Evolutionary conservation across 495 filamentous ascomycete genomes (phyloP).

Genomic region (Barbatosphaeria neglecta): DNA sequence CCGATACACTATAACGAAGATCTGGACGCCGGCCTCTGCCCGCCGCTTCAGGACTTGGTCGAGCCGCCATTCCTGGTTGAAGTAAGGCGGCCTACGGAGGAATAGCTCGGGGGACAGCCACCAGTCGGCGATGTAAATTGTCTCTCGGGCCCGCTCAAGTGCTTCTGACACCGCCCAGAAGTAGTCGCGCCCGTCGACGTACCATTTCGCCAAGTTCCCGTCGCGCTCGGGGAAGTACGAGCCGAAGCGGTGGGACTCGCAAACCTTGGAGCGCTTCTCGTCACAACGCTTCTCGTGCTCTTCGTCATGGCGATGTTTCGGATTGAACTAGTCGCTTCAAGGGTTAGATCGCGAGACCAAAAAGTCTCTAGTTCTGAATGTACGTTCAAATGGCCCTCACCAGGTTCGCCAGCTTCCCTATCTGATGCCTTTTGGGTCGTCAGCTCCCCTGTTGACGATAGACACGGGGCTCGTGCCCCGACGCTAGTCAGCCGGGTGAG

Average conservation of each 20-base stretch:
- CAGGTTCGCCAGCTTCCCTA: conserved; percentile 44
- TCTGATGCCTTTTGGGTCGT: conserved; percentile 27
- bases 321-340: conserved; percentile 58
- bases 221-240: conserved; percentile 79
- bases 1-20: conserved; percentile 89
- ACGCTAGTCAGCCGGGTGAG: too few species aligned
- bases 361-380: not conserved
- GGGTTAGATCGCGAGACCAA: conserved; percentile 3
- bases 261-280: conserved; percentile 58
- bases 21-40: conserved; percentile 87
- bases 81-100: conserved; percentile 68
- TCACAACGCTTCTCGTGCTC: conserved; percentile 79
- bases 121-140: conserved; percentile 94
- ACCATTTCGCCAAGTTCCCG: conserved; percentile 90
- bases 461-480: not conserved
- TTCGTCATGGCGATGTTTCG: conserved; percentile 90
- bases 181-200: conserved; percentile 88
- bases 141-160: conserved; percentile 76
- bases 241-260: conserved; percentile 67
- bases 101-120: conserved; percentile 94
- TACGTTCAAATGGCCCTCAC: conserved; percentile 13
- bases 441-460: not conserved
- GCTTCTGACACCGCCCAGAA: conserved; percentile 86
- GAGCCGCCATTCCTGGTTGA: conserved; percentile 77
- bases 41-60: conserved; percentile 78